phyloP scores from a whole-genome alignment of 768 basidiomycete genomes.

The Psilocybe azurescens region DNA sequence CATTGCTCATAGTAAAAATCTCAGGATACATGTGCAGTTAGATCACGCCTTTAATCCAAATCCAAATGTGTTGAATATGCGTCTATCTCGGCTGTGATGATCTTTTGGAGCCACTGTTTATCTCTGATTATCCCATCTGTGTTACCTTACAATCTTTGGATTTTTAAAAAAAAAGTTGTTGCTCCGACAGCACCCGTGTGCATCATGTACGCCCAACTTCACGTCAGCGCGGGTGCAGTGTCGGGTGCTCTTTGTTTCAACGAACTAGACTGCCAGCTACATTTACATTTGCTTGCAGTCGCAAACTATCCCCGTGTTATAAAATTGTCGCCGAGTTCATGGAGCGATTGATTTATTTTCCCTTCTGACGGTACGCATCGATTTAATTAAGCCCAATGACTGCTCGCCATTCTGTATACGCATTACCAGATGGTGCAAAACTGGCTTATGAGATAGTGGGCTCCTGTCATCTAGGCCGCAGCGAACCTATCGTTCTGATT shows the following conservation, averaged over 20 bases:
- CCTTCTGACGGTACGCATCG: not conserved
- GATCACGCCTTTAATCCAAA: too few relatives aligned
- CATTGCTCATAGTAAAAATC: not conserved
- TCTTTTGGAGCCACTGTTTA: not conserved
- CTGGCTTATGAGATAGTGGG: slow-evolving; percentile 50
- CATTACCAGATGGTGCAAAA: slow-evolving; percentile 47
- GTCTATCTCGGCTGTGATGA: not conserved
- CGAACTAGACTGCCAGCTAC: not conserved
- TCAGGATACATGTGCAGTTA: not conserved
- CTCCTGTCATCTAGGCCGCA: slow-evolving; percentile 33
- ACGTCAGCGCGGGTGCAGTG: slow-evolving; percentile 12
- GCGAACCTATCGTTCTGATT: slow-evolving; percentile 45
- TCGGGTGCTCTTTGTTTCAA: slow-evolving; percentile 19
- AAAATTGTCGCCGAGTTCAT: not conserved
- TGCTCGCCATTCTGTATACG: slow-evolving; percentile 28
- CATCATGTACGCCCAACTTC: not conserved
- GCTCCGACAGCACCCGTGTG: not conserved
- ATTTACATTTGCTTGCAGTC: not conserved
- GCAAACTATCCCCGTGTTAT: slow-evolving; percentile 1
- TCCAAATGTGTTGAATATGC: too few relatives aligned
- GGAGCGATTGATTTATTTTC: not conserved
- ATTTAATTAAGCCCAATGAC: slow-evolving; percentile 19
- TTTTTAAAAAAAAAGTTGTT: not conserved
- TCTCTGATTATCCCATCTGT: too few relatives aligned
- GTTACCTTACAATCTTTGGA: not conserved